Evolutionary conservation across 495 filamentous ascomycete species (phyloP).

Genomic region (Beverwykella pulmonaria): DNA sequence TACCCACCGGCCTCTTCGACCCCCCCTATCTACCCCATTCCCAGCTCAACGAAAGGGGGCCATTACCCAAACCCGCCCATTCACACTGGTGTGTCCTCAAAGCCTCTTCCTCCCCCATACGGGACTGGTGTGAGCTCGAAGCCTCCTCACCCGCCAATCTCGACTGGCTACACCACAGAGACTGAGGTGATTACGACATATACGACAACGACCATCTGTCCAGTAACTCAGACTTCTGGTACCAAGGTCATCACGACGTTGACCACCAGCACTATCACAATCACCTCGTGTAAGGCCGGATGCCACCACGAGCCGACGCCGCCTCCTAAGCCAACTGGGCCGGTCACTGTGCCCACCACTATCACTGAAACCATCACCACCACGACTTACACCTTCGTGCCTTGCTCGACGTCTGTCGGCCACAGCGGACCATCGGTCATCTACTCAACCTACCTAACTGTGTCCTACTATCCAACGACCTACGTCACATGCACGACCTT

Average conservation of each 20-base stretch:
- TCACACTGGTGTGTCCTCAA: not conserved
- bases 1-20: not conserved
- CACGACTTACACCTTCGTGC: conserved; percentile 42
- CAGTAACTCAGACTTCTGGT: no score
- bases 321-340: not conserved
- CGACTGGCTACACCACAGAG: conserved; percentile 21
- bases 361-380: conserved; percentile 34
- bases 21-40: not conserved
- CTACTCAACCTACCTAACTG: conserved; percentile 45
- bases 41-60: not conserved
- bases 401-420: conserved; percentile 45
- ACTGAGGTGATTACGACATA: conserved; percentile 40
- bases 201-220: conserved; percentile 38
- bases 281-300: no score
- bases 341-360: conserved; percentile 30
- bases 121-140: conserved; percentile 4
- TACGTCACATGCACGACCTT: conserved; percentile 20
- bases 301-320: no score
- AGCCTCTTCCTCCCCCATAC: conserved; percentile 1
- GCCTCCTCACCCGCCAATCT: conserved; percentile 16
- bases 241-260: no score
- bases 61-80: not conserved
- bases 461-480: conserved; percentile 33
- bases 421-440: conserved; percentile 36
- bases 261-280: no score